Evolutionary conservation across 129 eudicot species (phyloP), one percentile per base, ranked within the genome.

Genomic region (Centrapalus pauciflorus): DNA sequence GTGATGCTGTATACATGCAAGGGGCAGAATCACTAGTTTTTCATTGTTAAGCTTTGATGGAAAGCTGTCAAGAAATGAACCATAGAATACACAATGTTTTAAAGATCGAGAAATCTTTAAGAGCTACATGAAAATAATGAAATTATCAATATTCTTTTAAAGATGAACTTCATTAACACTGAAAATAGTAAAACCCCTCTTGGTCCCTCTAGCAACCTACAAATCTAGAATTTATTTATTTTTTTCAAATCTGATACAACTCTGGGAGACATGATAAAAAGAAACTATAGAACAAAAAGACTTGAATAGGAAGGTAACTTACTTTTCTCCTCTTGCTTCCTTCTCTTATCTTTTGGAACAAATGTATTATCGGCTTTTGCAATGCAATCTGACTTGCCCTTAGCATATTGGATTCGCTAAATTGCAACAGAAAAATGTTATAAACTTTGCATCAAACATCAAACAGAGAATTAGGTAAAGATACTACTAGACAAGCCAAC

Each of bases 261-360:
- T 43, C 50, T 4, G 0, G 50, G 4, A 43, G 50, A 8, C 41
- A 43, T 43, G 21, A 20, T 43, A 43, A 23, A 58, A 26, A n/a
- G 21, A 56, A 9, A 56, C 3, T 26, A 56, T 56, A 24, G 0
- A 58, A 30, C 21, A 43, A 43, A 8, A 43, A 34, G 19, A 34
- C 67, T 41, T 65, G 64, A 59, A 46, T 46, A 70, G 6, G 23
- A 65, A 14, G 40, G 76, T 3, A 27, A 69, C 76, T 74, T 30
- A 87, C 95, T 76, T 80, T 83, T 86, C 41, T 87, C 89, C 52
- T 87, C 95, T 80, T 87, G 88, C 66, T 86, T 87, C 83, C 73
- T 80, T 74, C 79, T 87, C 84, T 77, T 83, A 71, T 87, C 95
- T 28, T 59, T 62, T 40, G 83, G 79, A 13, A 79, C 72, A 67